Conservation (phyloP, 2,329 filamentous ascomycete species). For the Claviceps purpurea region DNA sequence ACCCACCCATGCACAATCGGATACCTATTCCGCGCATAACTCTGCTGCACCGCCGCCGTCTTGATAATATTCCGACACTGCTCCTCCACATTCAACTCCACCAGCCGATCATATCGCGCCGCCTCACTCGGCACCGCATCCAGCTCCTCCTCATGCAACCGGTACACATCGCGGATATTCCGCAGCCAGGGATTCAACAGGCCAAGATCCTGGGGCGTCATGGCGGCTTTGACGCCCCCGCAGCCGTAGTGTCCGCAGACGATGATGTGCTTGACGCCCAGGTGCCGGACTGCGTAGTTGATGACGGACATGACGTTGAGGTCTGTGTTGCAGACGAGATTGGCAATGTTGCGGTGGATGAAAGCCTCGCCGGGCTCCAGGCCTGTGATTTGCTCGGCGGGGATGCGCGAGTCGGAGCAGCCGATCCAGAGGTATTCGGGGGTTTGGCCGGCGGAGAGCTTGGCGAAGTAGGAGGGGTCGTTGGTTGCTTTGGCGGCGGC, state of each 20-base stretch:
- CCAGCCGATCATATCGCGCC: constrained; percentile 54
- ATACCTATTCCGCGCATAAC: constrained; percentile 46
- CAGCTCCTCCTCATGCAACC: constrained; percentile 57
- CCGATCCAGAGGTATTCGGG: constrained; percentile 79
- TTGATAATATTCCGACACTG: constrained; percentile 68
- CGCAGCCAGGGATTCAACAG: constrained; percentile 61
- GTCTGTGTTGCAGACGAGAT: constrained; percentile 69
- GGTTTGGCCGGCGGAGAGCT: constrained; percentile 49
- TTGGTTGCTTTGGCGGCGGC: constrained; percentile 41
- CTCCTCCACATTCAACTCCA: constrained; percentile 72
- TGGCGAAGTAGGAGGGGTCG: constrained; percentile 53
- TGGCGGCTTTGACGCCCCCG: constrained; percentile 62
- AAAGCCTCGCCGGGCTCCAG: constrained; percentile 84
- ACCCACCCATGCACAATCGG: constrained; percentile 65
- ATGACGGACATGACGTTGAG: constrained; percentile 71
- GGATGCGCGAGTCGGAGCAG: constrained; percentile 80
- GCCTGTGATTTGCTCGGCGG: constrained; percentile 77
- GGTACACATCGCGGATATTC: constrained; percentile 63
- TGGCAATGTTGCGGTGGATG: constrained; percentile 90
- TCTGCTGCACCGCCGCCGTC: constrained; percentile 67
- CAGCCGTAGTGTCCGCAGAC: constrained; percentile 71
- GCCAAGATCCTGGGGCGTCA: constrained; percentile 57
- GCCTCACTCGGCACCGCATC: constrained; percentile 46
- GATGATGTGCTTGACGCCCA: constrained; percentile 70
- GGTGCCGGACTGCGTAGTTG: constrained; percentile 70